A percentile compares a stretch with the other conserved stretches of the same genome.
Conservation (phyloP, 805 yeast genomes). For the Candida orba region DNA sequence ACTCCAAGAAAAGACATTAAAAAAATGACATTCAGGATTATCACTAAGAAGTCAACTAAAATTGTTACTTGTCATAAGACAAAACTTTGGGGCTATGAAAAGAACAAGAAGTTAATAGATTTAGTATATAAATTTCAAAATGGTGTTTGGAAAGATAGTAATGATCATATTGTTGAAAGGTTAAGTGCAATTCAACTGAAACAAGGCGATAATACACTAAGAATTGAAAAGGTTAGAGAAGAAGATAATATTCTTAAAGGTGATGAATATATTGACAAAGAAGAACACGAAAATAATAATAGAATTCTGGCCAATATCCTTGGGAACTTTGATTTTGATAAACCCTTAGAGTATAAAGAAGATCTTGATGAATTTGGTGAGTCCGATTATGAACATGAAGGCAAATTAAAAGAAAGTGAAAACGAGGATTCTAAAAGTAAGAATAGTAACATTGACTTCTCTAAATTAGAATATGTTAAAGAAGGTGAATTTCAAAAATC, state of each 20-base stretch:
- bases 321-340: constrained; percentile 43
- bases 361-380: constrained; percentile 33
- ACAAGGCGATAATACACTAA: constrained; percentile 13
- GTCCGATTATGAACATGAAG: constrained; percentile 41
- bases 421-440: constrained; percentile 15
- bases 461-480: constrained; percentile 22
- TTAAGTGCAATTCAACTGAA: constrained; percentile 17
- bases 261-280: constrained; percentile 29
- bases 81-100: constrained; percentile 88
- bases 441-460: constrained; percentile 3
- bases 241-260: constrained; percentile 15
- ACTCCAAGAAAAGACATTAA: constrained; percentile 46
- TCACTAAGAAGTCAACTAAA: constrained; percentile 49
- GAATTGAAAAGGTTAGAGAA: constrained; percentile 11
- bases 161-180: constrained; percentile 71
- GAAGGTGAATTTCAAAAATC: constrained; percentile 21
- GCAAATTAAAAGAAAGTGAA: constrained; percentile 26
- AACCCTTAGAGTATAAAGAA: constrained; percentile 37
- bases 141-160: constrained; percentile 75
- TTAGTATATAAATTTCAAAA: constrained; percentile 55
- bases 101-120: constrained; percentile 52
- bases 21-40: constrained; percentile 56
- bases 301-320: constrained; percentile 43
- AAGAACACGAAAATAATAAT: constrained; percentile 38
- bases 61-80: constrained; percentile 57